phyloP scores from a whole-genome alignment of 257 asterid species.

The Primulina tabacum region DNA sequence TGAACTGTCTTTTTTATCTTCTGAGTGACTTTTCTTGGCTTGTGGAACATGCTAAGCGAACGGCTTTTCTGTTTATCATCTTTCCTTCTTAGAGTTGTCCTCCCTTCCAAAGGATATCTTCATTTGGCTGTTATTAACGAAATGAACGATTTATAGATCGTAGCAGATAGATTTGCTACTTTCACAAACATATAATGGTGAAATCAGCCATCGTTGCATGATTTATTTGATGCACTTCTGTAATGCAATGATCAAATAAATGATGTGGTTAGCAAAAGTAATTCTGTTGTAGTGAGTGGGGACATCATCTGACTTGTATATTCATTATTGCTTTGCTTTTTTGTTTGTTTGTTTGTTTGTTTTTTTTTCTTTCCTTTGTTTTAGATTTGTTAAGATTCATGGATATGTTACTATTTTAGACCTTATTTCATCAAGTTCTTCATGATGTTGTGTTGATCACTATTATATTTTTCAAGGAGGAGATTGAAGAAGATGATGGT shows the following conservation, averaged over 20 bases:
- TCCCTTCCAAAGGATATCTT: not conserved
- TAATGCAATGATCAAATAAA: not conserved
- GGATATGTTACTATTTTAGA: not conserved
- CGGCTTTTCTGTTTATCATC: not conserved
- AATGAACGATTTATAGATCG: not conserved
- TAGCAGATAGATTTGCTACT: not conserved
- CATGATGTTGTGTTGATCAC: constrained; percentile 24
- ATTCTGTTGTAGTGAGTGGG: not conserved
- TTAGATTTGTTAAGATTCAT: not conserved
- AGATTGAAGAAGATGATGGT: constrained; percentile 81
- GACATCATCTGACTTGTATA: not conserved
- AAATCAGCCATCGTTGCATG: not conserved
- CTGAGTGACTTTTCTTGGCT: not conserved
- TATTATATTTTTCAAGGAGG: constrained; percentile 48
- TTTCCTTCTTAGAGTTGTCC: not conserved
- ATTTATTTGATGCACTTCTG: not conserved
- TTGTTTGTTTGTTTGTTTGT: not conserved
- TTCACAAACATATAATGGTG: not conserved
- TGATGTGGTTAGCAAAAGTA: too few relatives aligned
- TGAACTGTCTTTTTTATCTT: not conserved
- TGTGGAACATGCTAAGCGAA: not conserved
- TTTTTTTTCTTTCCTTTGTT: constrained; percentile 1
- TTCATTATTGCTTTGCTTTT: constrained; percentile 6
- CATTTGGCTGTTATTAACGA: not conserved
- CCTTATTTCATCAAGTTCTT: constrained; percentile 16